Evolutionary conservation across 176 grass and related monocot species (phyloP).

Genomic region (Carex myosuroides): DNA sequence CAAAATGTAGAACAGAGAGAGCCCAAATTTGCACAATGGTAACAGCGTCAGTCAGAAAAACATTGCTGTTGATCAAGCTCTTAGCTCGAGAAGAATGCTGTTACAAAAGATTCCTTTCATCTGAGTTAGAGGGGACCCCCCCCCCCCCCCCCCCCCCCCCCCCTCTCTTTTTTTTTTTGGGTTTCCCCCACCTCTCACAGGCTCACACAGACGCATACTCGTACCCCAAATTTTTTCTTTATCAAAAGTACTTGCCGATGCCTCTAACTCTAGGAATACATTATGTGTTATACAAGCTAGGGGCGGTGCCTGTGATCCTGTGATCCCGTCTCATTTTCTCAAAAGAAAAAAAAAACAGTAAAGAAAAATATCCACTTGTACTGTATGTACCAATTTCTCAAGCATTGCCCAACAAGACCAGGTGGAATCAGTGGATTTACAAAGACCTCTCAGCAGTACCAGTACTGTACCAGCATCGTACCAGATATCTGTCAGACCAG

Average conservation of each 20-base stretch:
- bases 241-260: too few species aligned
- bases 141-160: too few species aligned
- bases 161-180: too few species aligned
- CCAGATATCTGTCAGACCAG: not conserved
- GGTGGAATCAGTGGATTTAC: not conserved
- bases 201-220: too few species aligned
- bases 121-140: not conserved
- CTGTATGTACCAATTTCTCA: not conserved
- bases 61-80: not conserved
- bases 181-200: too few species aligned
- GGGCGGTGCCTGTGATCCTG: too few species aligned
- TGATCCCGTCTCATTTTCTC: too few species aligned
- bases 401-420: not conserved
- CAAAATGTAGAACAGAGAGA: not conserved
- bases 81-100: not conserved
- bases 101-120: not conserved
- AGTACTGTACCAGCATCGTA: not conserved
- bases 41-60: not conserved
- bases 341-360: too few species aligned
- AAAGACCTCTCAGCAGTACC: not conserved
- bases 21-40: not conserved
- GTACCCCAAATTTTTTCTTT: too few species aligned
- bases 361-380: not conserved
- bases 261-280: too few species aligned
- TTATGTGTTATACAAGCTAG: too few species aligned